These are phyloP conservation scores for Pichia gijzeniarum DNA, from an alignment of 805 yeast genomes.

Conservation along the genomic window DNA sequence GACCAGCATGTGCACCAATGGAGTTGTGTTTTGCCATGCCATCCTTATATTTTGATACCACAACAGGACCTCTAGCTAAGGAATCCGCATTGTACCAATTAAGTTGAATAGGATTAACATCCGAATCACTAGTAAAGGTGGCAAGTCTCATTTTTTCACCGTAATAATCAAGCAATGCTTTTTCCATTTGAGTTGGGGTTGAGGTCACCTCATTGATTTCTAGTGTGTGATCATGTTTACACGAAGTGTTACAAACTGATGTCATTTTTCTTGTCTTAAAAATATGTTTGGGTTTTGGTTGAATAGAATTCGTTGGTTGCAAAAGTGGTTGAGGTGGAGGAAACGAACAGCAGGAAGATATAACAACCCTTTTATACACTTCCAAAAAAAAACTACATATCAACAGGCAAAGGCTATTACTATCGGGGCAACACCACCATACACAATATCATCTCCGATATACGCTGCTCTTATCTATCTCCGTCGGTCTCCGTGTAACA, in stretches of 20 bases:
- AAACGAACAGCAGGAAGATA: not conserved
- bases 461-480: not conserved
- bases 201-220: conserved; percentile 1
- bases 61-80: conserved; percentile 48
- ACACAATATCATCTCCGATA: too few species aligned
- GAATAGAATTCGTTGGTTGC: too few species aligned
- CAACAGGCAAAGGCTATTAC: too few species aligned
- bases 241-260: conserved; percentile 1
- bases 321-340: too few species aligned
- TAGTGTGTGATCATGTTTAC: conserved; percentile 3
- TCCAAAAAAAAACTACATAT: too few species aligned
- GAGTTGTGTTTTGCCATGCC: conserved; percentile 52
- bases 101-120: conserved; percentile 41
- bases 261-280: not conserved
- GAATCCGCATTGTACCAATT: conserved; percentile 50
- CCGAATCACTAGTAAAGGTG: conserved; percentile 47
- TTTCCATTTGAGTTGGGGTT: conserved; percentile 12
- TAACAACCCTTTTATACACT: too few species aligned
- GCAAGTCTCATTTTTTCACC: conserved; percentile 38
- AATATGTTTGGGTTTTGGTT: too few species aligned
- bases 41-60: conserved; percentile 43
- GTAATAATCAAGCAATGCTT: conserved; percentile 8
- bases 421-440: too few species aligned
- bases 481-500: not conserved
- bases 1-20: conserved; percentile 60